A percentile compares a stretch with the other conserved stretches of the same genome.
Conservation (phyloP, 495 filamentous ascomycete species). For the Saxophila tyrrhenica region DNA sequence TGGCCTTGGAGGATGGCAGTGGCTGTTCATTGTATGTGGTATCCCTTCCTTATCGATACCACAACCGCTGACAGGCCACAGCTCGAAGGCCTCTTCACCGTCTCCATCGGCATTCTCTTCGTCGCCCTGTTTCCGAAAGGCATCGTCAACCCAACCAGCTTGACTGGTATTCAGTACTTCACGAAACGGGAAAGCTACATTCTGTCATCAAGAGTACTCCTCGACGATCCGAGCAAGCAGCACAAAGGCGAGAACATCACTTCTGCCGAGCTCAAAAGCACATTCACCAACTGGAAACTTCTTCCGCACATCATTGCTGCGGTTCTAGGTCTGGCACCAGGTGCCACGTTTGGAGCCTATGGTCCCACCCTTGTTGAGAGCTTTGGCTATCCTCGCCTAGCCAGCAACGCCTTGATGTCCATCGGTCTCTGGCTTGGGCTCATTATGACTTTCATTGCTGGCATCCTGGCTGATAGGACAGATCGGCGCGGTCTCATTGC, state of each 20-base stretch:
- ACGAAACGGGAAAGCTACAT: conserved; percentile 36
- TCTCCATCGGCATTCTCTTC: conserved; percentile 33
- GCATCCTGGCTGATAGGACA: neutral
- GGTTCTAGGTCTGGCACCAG: conserved; percentile 29
- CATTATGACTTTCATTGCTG: conserved; percentile 22
- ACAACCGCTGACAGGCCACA: no score
- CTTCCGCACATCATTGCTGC: conserved; percentile 33
- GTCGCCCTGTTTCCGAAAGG: conserved; percentile 5
- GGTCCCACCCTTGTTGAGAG: conserved; percentile 30
- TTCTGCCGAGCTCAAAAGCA: neutral
- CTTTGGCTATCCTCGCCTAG: conserved; percentile 26
- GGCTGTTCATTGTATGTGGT: conserved; percentile 50
- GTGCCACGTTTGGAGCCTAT: conserved; percentile 31
- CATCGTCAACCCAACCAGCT: conserved; percentile 1
- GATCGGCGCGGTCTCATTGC: conserved; percentile 1
- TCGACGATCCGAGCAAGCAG: conserved; percentile 36
- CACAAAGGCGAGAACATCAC: conserved; percentile 1
- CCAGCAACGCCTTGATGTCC: conserved; percentile 30
- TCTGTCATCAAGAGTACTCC: conserved; percentile 31
- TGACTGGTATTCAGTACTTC: conserved; percentile 27
- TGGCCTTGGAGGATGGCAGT: conserved; percentile 48
- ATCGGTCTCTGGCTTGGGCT: conserved; percentile 29
- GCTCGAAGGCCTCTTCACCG: conserved; percentile 44
- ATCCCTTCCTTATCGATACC: neutral
- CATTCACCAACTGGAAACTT: conserved; percentile 22